A percentile compares a stretch with the other conserved stretches of the same genome.
phyloP scores from a whole-genome alignment of 441 rosid species.

The Aquilaria agallochum region DNA sequence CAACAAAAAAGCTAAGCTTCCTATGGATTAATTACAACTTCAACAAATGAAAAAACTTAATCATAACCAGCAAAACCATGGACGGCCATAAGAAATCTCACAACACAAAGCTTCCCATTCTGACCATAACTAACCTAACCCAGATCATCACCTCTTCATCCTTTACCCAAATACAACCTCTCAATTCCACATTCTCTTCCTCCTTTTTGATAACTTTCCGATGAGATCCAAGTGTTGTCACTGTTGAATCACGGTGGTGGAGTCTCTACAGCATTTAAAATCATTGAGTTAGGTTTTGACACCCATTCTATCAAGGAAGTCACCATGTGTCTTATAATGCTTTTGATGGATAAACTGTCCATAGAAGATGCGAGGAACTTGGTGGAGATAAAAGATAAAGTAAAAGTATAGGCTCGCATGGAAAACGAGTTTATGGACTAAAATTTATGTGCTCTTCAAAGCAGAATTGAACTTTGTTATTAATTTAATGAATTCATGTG shows the following conservation, averaged over 20 bases:
- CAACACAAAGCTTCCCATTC: not conserved
- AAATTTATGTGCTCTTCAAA: no score
- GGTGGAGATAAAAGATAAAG: not conserved
- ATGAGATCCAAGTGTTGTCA: not conserved
- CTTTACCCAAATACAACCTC: not conserved
- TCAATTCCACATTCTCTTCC: not conserved
- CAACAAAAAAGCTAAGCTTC: no score
- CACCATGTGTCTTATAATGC: slow-evolving; percentile 42
- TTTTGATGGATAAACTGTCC: slow-evolving; percentile 27
- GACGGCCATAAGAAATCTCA: not conserved
- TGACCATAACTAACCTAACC: not conserved
- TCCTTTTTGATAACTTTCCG: not conserved
- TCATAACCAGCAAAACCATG: not conserved
- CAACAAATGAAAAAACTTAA: no score
- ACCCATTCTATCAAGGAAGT: slow-evolving; percentile 23
- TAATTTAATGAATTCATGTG: no score
- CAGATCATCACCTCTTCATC: not conserved
- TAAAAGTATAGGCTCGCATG: not conserved
- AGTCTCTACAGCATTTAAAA: not conserved
- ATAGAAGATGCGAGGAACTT: slow-evolving; percentile 2
- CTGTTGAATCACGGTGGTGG: not conserved
- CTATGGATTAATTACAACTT: no score
- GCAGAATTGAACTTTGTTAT: no score
- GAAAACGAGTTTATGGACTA: not conserved
- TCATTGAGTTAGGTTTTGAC: slow-evolving; percentile 17